Evolutionary conservation across 1,284 basidiomycete species (phyloP), one percentile per base, ranked within the genome.

Genomic region (Ustilago lituana): DNA sequence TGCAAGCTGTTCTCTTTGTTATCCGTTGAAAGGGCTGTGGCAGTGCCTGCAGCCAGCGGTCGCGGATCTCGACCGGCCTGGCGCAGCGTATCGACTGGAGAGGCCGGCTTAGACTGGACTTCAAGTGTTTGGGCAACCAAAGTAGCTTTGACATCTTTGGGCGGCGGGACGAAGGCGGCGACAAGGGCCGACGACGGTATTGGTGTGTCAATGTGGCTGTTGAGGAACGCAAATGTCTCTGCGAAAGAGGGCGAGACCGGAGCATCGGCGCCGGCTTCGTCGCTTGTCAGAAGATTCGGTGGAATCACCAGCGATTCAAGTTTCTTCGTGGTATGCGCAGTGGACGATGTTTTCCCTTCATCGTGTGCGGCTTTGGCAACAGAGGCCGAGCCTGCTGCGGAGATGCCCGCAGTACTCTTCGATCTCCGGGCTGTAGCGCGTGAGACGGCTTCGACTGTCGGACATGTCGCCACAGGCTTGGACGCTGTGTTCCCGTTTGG

Each of bases 191-290:
- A 41, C 19, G 58, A 54, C 9, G 19, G 40, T 1, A 44, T 35
- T n/a, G 36, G 24, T 3, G 58, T 50, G 23, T 63, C 54, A n/a
- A 63, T 63, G 19, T 63, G 53, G 32, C 62, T 54, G 47, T 65
- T 54, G 41, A 65, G 62, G 27, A 65, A 65, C 6, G 62, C 55
- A n/a, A 65, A 65, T 0, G 50, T 58, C 22, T 44, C 55, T 6
- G 62, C 55, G 35, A 65, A 65, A 2, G 62, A 54, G 3, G 62
- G 62, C 27, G 62, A 65, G 22, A 65, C 35, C 46, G 53, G 55
- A 26, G 62, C 22, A 32, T 58, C 62, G n/a, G 29, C 23, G 40
- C 55, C 41, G 20, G 43, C 17, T 7, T 20, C n/a, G n/a, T 33
- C 39, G 36, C 46, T 43, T 5, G 27, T 35, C 23, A 40, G 22